Evolutionary conservation across 139 green algal genomes (phyloP).

Genomic region (Chlamydomonas sp.): DNA sequence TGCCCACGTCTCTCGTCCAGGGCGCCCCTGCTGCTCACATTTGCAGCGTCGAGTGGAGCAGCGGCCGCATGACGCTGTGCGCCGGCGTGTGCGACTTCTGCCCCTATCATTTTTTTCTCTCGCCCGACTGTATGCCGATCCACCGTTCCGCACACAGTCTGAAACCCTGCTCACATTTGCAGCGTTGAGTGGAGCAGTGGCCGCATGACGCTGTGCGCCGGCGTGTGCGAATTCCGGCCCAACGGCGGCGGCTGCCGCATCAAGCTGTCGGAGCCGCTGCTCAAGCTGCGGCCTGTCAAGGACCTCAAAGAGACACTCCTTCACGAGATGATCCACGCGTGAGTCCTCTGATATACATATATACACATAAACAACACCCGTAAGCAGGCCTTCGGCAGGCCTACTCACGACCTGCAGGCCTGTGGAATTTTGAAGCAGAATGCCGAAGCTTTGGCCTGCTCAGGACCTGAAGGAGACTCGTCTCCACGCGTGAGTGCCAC

Average conservation of each 20-base stretch:
- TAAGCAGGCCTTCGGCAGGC: background rate
- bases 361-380: background rate
- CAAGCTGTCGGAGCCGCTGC: constrained; percentile 63
- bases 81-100: constrained; percentile 53
- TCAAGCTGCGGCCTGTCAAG: constrained; percentile 33
- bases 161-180: too few species aligned
- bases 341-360: too few species aligned
- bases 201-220: constrained; percentile 71
- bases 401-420: background rate
- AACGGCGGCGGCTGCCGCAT: constrained; percentile 57
- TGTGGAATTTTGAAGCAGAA: too few species aligned
- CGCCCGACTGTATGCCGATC: too few species aligned
- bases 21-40: too few species aligned
- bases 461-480: too few species aligned
- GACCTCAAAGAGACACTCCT: constrained; percentile 3
- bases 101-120: too few species aligned
- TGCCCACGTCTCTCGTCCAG: too few species aligned
- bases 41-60: constrained; percentile 71
- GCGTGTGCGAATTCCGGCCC: constrained; percentile 44
- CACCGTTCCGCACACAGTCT: too few species aligned
- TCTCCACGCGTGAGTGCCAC: too few species aligned
- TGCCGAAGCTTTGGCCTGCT: too few species aligned
- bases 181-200: constrained; percentile 65
- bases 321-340: too few species aligned
- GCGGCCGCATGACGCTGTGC: constrained; percentile 64